Percentiles rank a stretch among this genome's conserved stretches.
Conservation (phyloP, 2,329 filamentous ascomycete genomes). For the Fusarium subtropicale region DNA sequence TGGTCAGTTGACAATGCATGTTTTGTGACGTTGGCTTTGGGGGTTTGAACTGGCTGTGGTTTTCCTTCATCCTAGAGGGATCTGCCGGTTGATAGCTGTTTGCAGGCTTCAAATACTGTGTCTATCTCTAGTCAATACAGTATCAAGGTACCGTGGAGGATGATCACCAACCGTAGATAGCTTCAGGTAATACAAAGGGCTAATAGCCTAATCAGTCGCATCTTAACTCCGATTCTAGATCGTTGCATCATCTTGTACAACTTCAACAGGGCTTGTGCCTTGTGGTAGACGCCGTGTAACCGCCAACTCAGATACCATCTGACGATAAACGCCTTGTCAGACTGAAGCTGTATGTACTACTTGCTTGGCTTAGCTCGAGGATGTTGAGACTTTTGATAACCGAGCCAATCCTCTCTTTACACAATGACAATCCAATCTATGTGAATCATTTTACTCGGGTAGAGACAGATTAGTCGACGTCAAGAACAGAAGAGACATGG, state of each 20-base stretch:
- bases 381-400: not conserved
- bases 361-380: slow-evolving; percentile 11
- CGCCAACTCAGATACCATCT: slow-evolving; percentile 32
- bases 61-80: not conserved
- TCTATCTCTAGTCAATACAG: not conserved
- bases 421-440: slow-evolving; percentile 21
- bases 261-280: slow-evolving; percentile 28
- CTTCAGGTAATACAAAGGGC: slow-evolving; percentile 5
- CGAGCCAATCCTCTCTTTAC: slow-evolving; percentile 18
- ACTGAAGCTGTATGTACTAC: slow-evolving; percentile 9
- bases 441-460: slow-evolving; percentile 26
- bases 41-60: not conserved
- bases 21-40: not conserved
- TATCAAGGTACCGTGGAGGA: not conserved
- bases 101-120: not conserved
- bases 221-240: slow-evolving; percentile 10
- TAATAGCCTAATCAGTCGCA: slow-evolving; percentile 29
- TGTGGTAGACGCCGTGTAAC: slow-evolving; percentile 18
- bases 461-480: slow-evolving; percentile 23
- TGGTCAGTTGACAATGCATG: not conserved
- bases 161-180: not conserved
- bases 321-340: slow-evolving; percentile 24
- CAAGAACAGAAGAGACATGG: slow-evolving; percentile 14
- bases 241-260: slow-evolving; percentile 39
- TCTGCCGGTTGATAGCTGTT: not conserved